Evolutionary conservation across 1,284 basidiomycete genomes (phyloP).

Genomic region (Leccinum pachyderme): DNA sequence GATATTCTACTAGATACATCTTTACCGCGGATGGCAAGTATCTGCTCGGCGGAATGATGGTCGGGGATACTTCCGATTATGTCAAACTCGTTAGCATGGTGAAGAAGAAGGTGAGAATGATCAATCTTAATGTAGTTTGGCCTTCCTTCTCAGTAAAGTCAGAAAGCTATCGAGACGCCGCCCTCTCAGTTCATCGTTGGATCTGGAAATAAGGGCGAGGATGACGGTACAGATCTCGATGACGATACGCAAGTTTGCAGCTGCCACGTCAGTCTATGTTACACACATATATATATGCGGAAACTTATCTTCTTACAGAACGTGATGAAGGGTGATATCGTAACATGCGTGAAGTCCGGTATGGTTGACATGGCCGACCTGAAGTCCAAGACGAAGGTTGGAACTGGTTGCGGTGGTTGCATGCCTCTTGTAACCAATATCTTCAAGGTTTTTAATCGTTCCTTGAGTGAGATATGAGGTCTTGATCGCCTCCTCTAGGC

Average conservation of each 20-base stretch:
- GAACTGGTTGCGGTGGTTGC: constrained; percentile 76
- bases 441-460: constrained; percentile 36
- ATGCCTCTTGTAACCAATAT: constrained; percentile 56
- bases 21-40: constrained; percentile 76
- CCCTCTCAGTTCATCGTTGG: constrained; percentile 71
- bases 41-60: constrained; percentile 79
- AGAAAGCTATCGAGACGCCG: constrained; percentile 64
- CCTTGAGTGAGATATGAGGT: not conserved
- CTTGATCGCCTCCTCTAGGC: constrained; percentile 36
- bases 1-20: constrained; percentile 47
- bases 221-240: constrained; percentile 65
- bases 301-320: constrained; percentile 37
- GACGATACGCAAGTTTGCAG: constrained; percentile 72
- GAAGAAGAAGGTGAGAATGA: constrained; percentile 57
- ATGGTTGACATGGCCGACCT: constrained; percentile 53
- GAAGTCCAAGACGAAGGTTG: constrained; percentile 70
- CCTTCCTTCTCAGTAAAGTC: not conserved
- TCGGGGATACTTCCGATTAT: constrained; percentile 72
- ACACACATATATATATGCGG: not conserved
- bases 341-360: constrained; percentile 53
- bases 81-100: constrained; percentile 70
- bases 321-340: constrained; percentile 62
- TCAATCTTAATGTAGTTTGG: not conserved
- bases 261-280: constrained; percentile 46
- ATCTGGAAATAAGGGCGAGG: constrained; percentile 49